These are phyloP conservation scores for Torulaspora globosa DNA, from an alignment of 1,139 yeast genomes.

Conservation along the genomic window DNA sequence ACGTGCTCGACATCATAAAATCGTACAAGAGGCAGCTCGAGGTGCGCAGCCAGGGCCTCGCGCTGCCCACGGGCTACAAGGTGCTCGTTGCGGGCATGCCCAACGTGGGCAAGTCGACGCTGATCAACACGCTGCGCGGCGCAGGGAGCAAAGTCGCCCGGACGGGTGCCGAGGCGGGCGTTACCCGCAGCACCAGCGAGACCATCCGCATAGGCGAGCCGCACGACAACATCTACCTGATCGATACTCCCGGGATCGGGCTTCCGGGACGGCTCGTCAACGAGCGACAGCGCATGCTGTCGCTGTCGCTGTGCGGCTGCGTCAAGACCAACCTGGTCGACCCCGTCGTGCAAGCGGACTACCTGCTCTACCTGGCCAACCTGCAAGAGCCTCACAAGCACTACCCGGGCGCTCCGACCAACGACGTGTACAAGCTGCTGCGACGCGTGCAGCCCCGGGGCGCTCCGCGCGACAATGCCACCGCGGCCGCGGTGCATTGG, in stretches of 20 bases:
- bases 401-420: conserved; percentile 69
- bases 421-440: conserved; percentile 62
- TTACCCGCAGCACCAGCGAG: conserved; percentile 77
- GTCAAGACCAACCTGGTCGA: conserved; percentile 70
- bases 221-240: conserved; percentile 58
- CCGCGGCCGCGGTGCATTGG: conserved; percentile 67
- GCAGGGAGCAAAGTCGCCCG: conserved; percentile 61
- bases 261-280: conserved; percentile 64
- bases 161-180: conserved; percentile 90
- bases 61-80: conserved; percentile 79
- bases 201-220: conserved; percentile 55
- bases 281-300: conserved; percentile 62
- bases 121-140: conserved; percentile 68
- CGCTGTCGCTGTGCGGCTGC: conserved; percentile 71
- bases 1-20: conserved; percentile 49
- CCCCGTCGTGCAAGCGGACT: conserved; percentile 85
- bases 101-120: conserved; percentile 93
- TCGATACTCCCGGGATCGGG: conserved; percentile 93
- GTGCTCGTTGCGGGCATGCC: conserved; percentile 91
- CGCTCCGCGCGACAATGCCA: conserved; percentile 42
- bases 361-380: conserved; percentile 69
- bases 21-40: conserved; percentile 32
- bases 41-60: conserved; percentile 41
- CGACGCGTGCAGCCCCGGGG: conserved; percentile 33
- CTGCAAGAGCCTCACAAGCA: conserved; percentile 48